Base-by-base conservation (phyloP, 352 stramenopile species). In the Globisporangium lucens region DNA sequence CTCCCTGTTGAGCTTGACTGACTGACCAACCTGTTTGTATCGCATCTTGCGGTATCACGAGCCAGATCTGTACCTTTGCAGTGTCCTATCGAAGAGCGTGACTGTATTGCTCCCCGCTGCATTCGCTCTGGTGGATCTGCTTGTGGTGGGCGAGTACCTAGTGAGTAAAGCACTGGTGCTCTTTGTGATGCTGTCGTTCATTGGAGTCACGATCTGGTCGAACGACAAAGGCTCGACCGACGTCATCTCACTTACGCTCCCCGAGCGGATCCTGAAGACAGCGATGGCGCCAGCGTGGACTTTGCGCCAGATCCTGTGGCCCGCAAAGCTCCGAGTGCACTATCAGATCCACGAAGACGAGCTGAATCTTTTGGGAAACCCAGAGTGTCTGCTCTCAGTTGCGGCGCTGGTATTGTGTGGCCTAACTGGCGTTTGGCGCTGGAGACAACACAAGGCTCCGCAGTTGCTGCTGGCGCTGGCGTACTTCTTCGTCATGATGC, bases 251-350 rank as follows among this genome's bases (percentile, higher is more conserved):
- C 35, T 90, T 5, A 72, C 67, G 7, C 33, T 73, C 4, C 56
- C 20, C 15, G 74, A 90, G 66, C 74, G 82, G 10, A 22, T 82
- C 6, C 60, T 90, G 30, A 93, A 91, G 71, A 69, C 65, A 2
- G 52, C 75, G 20, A 72, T 78, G 36, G 72, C 67, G 30, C 77
- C 82, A 3, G 65, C 58, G 33, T 90, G 75, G 72, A 69, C 77
- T 12, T 15, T 84, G 9, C 65, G 64, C 6, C 71, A 76, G 20
- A 56, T 86, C 1, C 2, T 90, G 4, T 89, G 78, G 77, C 85
- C 85, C 2, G 41, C 66, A 22, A 61, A 70, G 9, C 67, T 93
- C n/a, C 77, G 82, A 12, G 71, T 72, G 9, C 85, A 93, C 63
- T 93, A 93, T 55, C 67, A 78, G 61, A 56, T 90, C 27, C 67